Evolutionary conservation across 306 rosid species (phyloP).

Genomic region (Prunus mira): DNA sequence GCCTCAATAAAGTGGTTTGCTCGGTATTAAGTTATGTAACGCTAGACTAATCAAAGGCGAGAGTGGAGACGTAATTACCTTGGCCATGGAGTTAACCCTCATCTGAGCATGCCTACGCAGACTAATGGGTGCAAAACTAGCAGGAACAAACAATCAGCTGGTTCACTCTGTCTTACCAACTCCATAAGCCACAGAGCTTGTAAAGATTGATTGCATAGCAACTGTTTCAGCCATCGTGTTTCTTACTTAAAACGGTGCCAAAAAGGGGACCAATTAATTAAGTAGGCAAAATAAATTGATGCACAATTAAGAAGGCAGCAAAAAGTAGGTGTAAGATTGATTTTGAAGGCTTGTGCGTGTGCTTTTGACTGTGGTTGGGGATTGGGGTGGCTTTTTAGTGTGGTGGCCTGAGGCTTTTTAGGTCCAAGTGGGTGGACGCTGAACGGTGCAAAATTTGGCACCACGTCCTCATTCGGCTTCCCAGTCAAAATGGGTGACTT

Average conservation of each 20-base stretch:
- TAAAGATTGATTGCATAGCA: neutral
- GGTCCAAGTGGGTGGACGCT: neutral
- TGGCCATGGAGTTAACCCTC: neutral
- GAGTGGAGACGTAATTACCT: neutral
- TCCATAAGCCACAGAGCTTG: slow-evolving; percentile 6
- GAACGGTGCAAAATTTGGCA: neutral
- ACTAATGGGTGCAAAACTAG: neutral
- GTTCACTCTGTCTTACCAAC: neutral
- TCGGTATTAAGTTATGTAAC: neutral
- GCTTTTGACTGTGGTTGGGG: neutral
- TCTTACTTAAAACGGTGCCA: neutral
- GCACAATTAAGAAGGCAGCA: neutral
- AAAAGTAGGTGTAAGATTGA: neutral
- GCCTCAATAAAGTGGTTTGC: too few species aligned
- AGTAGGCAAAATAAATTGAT: neutral
- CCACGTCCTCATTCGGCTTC: neutral
- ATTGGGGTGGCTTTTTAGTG: neutral
- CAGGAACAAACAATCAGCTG: neutral
- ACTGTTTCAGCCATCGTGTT: neutral
- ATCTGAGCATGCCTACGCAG: neutral
- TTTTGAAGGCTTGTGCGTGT: neutral
- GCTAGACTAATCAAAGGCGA: neutral
- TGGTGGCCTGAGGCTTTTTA: neutral
- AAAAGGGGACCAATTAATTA: neutral
- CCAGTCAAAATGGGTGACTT: neutral